Conservation (phyloP, 2,329 filamentous ascomycete species). For the Scopulariopsis brevicaulis region DNA sequence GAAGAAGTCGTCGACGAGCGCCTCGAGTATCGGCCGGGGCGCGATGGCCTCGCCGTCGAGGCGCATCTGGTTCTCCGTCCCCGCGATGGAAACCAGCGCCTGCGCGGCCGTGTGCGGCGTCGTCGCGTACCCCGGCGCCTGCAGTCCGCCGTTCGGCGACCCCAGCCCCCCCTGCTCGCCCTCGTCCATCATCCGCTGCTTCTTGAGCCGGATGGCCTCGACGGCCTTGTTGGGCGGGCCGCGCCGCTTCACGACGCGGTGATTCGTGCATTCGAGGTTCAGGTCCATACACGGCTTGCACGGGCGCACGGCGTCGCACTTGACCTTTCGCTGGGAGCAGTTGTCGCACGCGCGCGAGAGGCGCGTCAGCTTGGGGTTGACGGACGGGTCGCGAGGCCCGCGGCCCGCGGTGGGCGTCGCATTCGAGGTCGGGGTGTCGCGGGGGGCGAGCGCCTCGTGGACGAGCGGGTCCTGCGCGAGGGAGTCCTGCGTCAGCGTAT, state of each 20-base stretch:
- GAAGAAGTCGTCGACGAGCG: conserved; percentile 72
- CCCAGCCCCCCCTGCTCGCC: conserved; percentile 30
- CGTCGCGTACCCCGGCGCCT: conserved; percentile 10
- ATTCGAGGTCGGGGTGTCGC: not conserved
- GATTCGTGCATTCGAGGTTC: conserved; percentile 45
- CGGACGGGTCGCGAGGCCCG: conserved; percentile 20
- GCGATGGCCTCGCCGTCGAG: conserved; percentile 60
- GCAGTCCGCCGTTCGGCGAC: conserved; percentile 14
- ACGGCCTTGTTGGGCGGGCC: conserved; percentile 42
- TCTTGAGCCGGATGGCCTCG: conserved; percentile 7
- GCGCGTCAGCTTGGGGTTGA: conserved; percentile 40
- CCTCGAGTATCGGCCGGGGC: conserved; percentile 53
- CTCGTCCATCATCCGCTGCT: conserved; percentile 3
- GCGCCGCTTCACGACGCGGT: conserved; percentile 44
- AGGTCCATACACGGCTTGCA: conserved; percentile 46
- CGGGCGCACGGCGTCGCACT: conserved; percentile 44
- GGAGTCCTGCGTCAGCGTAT: not conserved
- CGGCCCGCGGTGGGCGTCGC: not conserved
- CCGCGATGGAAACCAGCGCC: conserved; percentile 32
- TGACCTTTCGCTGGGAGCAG: conserved; percentile 51
- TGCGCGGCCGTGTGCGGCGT: conserved; percentile 35
- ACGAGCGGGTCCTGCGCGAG: not conserved
- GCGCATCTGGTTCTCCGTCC: conserved; percentile 21
- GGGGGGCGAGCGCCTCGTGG: conserved; percentile 1
- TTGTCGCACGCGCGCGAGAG: conserved; percentile 49